A percentile compares a stretch with the other conserved stretches of the same genome.
Conservation (phyloP, 441 rosid species). For the Pelargonium exstipulatum region DNA sequence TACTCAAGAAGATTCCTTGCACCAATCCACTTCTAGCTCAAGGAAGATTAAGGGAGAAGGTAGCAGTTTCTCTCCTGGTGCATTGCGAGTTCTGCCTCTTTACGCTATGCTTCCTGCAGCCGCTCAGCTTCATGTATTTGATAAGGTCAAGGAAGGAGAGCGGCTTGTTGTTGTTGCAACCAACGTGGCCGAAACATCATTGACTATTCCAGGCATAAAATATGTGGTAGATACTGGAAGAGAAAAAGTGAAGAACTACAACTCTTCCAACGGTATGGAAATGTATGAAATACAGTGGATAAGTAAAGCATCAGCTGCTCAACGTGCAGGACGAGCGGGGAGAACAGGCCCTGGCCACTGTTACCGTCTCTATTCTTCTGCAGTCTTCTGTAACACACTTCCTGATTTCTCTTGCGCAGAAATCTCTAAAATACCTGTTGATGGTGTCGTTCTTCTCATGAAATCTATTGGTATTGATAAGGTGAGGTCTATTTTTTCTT, state of each 20-base stretch:
- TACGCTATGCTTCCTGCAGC: conserved; percentile 90
- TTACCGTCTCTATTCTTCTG: conserved; percentile 81
- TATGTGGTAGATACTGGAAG: conserved; percentile 94
- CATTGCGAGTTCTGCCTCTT: conserved; percentile 74
- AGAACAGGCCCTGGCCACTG: conserved; percentile 97
- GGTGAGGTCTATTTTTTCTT: conserved; percentile 33
- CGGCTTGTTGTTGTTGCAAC: conserved; percentile 84
- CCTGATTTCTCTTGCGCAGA: conserved; percentile 74
- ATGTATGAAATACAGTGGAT: conserved; percentile 74
- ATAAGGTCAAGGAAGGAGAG: conserved; percentile 71
- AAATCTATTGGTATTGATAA: conserved; percentile 77
- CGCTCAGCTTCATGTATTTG: conserved; percentile 80
- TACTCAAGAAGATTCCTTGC: conserved; percentile 22
- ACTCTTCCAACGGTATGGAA: conserved; percentile 71
- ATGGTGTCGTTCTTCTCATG: conserved; percentile 76
- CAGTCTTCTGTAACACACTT: conserved; percentile 59
- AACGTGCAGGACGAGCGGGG: conserved; percentile 97
- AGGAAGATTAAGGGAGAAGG: conserved; percentile 28
- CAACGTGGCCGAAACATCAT: conserved; percentile 94
- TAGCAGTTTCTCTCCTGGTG: conserved; percentile 25
- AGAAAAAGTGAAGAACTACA: conserved; percentile 72
- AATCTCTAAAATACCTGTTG: conserved; percentile 74
- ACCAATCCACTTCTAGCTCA: conserved; percentile 19
- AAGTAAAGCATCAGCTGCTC: conserved; percentile 89
- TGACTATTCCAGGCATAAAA: conserved; percentile 87